phyloP scores from a whole-genome alignment of 352 stramenopile species.

The Globisporangium apiculatum region DNA sequence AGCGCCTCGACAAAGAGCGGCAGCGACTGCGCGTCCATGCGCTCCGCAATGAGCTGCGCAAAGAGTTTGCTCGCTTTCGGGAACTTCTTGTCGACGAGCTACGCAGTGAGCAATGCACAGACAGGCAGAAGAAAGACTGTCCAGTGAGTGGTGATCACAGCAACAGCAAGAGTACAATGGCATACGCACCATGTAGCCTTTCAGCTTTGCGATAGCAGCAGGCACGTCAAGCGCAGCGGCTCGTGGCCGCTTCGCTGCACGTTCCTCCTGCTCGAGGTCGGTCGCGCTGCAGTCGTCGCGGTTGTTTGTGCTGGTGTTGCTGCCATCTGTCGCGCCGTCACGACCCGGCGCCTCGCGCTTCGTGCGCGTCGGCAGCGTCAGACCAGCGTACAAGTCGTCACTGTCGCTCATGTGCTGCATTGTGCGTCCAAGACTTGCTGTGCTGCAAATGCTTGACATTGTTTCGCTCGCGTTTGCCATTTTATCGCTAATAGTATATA shows the following conservation, averaged over 20 bases:
- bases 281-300: not conserved
- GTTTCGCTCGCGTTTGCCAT: too few relatives aligned
- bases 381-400: conserved; percentile 50
- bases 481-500: too few relatives aligned
- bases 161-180: not conserved
- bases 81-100: conserved; percentile 76
- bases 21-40: conserved; percentile 7
- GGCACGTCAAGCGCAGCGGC: conserved; percentile 26
- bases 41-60: conserved; percentile 30
- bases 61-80: conserved; percentile 57
- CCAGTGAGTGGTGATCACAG: too few relatives aligned
- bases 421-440: not conserved
- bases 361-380: conserved; percentile 34
- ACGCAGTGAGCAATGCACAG: not conserved
- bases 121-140: too few relatives aligned
- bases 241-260: conserved; percentile 19
- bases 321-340: not conserved
- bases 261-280: not conserved
- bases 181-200: conserved; percentile 53
- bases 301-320: not conserved
- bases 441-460: not conserved
- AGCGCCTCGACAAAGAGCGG: conserved; percentile 41
- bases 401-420: not conserved
- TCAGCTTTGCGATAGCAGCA: conserved; percentile 41
- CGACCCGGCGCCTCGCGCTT: conserved; percentile 21